Conservation (phyloP, 495 filamentous ascomycete species). For the Annulohypoxylon stygium region DNA sequence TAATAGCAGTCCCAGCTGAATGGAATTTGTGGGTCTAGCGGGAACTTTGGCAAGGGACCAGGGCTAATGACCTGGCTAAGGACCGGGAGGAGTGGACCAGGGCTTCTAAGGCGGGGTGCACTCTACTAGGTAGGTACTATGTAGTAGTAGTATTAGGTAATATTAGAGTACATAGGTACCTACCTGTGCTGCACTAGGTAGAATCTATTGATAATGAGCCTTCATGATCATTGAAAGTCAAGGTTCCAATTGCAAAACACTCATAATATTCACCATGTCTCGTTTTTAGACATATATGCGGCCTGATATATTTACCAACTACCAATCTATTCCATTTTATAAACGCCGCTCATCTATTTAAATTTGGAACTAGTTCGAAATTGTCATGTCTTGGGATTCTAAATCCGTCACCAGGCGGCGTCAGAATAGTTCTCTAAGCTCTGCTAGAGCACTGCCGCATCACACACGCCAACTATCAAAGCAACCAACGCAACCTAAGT, state of each 20-base stretch:
- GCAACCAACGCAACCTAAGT: conserved; percentile 57
- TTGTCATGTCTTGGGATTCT: conserved; percentile 56
- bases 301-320: background rate
- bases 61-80: too few relatives aligned
- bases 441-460: conserved; percentile 37
- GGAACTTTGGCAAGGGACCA: background rate
- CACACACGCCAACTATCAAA: conserved; percentile 50
- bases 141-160: background rate
- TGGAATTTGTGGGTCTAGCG: conserved; percentile 3
- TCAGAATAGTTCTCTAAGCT: conserved; percentile 53
- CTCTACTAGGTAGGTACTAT: too few relatives aligned
- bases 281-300: too few relatives aligned
- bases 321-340: background rate
- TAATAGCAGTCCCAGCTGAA: background rate
- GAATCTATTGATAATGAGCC: too few relatives aligned
- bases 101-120: too few relatives aligned
- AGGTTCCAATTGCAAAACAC: too few relatives aligned
- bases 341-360: background rate
- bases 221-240: too few relatives aligned
- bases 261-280: too few relatives aligned
- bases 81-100: too few relatives aligned
- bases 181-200: too few relatives aligned
- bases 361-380: background rate
- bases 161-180: too few relatives aligned
- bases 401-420: conserved; percentile 52